A percentile compares a stretch with the other conserved stretches of the same genome.
Conservation (phyloP, 1,139 yeast species). For the Lizanozyma gosingica region DNA sequence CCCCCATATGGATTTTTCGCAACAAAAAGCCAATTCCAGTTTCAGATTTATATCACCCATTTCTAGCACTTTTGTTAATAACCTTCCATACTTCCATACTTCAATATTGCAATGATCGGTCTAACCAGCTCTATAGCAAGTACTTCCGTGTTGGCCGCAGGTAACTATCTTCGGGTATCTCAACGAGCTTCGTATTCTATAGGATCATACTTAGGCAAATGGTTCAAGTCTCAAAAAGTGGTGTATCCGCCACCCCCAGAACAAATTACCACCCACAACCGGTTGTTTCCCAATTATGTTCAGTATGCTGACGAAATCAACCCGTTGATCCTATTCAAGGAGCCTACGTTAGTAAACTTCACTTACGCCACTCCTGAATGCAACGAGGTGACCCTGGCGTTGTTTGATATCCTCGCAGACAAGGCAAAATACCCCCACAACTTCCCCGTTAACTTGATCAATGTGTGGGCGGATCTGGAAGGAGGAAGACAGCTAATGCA, state of each 20-base stretch:
- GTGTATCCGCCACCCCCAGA: constrained; percentile 35
- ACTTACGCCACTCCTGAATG: constrained; percentile 30
- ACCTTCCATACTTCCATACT: too few relatives aligned
- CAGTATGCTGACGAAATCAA: background rate
- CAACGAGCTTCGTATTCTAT: background rate
- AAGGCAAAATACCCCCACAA: constrained; percentile 11
- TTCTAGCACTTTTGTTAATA: too few relatives aligned
- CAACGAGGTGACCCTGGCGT: constrained; percentile 28
- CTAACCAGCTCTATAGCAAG: background rate
- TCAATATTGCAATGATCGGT: too few relatives aligned
- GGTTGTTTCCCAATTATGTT: constrained; percentile 28
- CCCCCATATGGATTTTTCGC: too few relatives aligned
- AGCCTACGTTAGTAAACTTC: constrained; percentile 34
- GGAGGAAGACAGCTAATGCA: constrained; percentile 36
- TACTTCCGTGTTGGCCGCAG: background rate
- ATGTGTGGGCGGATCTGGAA: constrained; percentile 27
- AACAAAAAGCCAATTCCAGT: too few relatives aligned
- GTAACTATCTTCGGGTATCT: background rate
- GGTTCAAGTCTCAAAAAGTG: constrained; percentile 8
- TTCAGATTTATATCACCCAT: too few relatives aligned
- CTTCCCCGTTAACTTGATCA: constrained; percentile 27
- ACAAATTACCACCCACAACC: constrained; percentile 30
- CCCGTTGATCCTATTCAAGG: constrained; percentile 21
- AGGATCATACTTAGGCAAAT: background rate
- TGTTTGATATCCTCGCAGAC: constrained; percentile 29